A percentile compares a stretch with the other conserved stretches of the same genome.
These are phyloP conservation scores for Closterium sp. DNA, from an alignment of 139 green algal genomes.

Conservation along the genomic window DNA sequence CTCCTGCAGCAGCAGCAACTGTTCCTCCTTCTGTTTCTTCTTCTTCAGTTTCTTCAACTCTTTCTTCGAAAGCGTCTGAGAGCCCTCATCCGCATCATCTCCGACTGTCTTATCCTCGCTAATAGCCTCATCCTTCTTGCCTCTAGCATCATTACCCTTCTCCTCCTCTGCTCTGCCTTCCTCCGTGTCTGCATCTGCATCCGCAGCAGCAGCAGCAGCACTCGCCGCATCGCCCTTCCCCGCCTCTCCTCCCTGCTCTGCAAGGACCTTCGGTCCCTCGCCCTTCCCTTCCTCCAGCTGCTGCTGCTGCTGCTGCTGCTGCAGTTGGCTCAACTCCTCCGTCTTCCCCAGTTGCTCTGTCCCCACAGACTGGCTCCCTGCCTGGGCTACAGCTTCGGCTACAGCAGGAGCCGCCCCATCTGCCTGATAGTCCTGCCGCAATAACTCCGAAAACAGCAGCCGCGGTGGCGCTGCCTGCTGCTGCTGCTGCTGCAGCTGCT, in stretches of 20 bases:
- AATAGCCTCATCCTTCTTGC: neutral
- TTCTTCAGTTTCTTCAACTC: neutral
- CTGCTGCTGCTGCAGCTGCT: conserved; percentile 11
- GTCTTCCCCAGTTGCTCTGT: neutral
- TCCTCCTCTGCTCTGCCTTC: neutral
- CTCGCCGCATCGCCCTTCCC: neutral
- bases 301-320: conserved; percentile 27
- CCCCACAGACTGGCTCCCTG: neutral
- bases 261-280: neutral
- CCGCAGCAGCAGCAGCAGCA: neutral
- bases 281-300: conserved; percentile 12
- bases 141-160: neutral
- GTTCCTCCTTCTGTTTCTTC: neutral
- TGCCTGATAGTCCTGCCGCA: neutral
- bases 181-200: neutral
- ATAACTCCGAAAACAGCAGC: neutral
- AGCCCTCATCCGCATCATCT: neutral
- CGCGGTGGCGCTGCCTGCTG: neutral
- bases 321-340: conserved; percentile 13
- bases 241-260: neutral
- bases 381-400: neutral
- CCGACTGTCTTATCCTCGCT: neutral
- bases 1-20: neutral
- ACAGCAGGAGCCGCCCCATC: neutral
- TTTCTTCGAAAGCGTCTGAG: neutral